These are phyloP conservation scores for Blastocystis sp. DNA, from an alignment of 352 stramenopile species.

Conservation along the genomic window DNA sequence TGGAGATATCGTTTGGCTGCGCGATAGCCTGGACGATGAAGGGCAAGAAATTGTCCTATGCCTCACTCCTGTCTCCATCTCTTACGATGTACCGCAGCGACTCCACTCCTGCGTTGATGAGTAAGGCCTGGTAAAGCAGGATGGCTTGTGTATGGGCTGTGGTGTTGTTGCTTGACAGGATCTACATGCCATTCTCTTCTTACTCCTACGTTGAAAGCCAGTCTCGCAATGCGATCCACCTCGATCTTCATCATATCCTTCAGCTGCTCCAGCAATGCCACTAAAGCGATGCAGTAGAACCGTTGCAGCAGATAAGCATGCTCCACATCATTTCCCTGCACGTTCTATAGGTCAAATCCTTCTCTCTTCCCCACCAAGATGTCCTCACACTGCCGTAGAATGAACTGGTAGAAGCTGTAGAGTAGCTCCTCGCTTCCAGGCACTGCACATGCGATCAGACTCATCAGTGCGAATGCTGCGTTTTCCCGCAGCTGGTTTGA, in stretches of 20 bases:
- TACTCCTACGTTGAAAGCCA: background rate
- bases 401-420: background rate
- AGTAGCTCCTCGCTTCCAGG: background rate
- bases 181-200: background rate
- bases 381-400: background rate
- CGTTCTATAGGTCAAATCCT: background rate
- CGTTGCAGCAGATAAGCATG: constrained; percentile 1
- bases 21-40: constrained; percentile 5
- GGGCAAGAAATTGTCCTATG: background rate
- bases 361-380: background rate
- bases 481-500: constrained; percentile 51
- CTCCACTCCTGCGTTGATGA: background rate
- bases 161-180: constrained; percentile 26
- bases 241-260: background rate
- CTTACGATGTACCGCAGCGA: constrained; percentile 6
- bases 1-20: constrained; percentile 15
- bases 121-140: background rate
- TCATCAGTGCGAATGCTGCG: constrained; percentile 41
- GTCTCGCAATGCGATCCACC: background rate
- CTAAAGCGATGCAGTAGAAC: constrained; percentile 54
- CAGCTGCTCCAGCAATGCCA: constrained; percentile 13
- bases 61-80: background rate
- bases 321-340: background rate
- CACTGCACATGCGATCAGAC: background rate
- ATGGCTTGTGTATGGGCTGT: constrained; percentile 24